Conservation (phyloP, 2,329 filamentous ascomycete species). For the Hymenoscyphus occultus region DNA sequence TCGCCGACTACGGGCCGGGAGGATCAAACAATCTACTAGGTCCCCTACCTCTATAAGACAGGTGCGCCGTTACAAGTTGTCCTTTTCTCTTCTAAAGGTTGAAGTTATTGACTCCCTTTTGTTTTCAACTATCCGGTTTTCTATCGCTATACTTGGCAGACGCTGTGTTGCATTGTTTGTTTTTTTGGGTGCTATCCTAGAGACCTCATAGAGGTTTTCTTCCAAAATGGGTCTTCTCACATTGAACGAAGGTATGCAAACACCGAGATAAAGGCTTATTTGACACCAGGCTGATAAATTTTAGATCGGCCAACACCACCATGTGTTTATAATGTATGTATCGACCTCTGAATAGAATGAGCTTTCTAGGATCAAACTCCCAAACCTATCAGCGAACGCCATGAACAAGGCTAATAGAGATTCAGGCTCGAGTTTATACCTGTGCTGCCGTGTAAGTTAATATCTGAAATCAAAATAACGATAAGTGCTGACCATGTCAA, state of each 20-base stretch:
- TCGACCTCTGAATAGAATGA: background rate
- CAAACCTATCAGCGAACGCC: background rate
- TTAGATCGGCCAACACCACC: constrained; percentile 28
- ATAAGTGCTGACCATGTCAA: background rate
- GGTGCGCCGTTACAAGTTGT: constrained; percentile 45
- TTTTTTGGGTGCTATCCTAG: background rate
- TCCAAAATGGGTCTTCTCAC: constrained; percentile 42
- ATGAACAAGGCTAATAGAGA: background rate
- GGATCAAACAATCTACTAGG: background rate
- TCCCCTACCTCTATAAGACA: constrained; percentile 42
- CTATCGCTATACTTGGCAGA: background rate
- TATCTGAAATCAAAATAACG: constrained; percentile 21
- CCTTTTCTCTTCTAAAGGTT: constrained; percentile 43
- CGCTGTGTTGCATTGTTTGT: background rate
- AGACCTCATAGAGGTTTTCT: background rate
- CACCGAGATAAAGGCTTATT: background rate
- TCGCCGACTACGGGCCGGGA: background rate
- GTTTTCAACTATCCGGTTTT: background rate
- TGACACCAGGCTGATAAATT: constrained; percentile 33
- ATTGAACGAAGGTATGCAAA: constrained; percentile 51
- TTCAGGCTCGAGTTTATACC: constrained; percentile 24
- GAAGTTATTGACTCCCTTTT: background rate
- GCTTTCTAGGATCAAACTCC: background rate
- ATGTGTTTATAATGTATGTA: constrained; percentile 24
- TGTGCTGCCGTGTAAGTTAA: constrained; percentile 50